Conservation (phyloP, 805 yeast species). For the Monosporozyma unispora region DNA sequence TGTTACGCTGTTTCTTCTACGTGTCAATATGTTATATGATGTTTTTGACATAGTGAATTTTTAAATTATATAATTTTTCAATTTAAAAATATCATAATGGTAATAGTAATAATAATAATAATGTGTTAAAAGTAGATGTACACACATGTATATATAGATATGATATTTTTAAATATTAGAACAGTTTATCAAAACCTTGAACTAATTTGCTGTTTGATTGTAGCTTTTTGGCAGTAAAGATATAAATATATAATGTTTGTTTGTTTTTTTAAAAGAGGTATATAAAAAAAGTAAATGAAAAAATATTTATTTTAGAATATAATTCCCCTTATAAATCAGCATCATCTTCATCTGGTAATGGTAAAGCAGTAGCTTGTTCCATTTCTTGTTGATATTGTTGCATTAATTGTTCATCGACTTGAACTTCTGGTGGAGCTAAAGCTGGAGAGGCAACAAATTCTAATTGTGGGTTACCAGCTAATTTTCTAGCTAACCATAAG, state of each 20-base stretch:
- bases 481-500: slow-evolving; percentile 99
- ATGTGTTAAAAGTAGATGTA: neutral
- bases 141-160: neutral
- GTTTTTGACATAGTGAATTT: neutral
- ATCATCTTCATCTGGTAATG: slow-evolving; percentile 99
- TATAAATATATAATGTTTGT: too few species aligned
- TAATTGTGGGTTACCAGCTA: slow-evolving; percentile 94
- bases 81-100: too few species aligned
- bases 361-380: slow-evolving; percentile 99
- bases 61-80: neutral
- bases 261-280: neutral
- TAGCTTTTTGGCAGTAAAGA: too few species aligned
- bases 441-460: slow-evolving; percentile 99
- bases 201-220: neutral
- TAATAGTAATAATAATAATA: too few species aligned
- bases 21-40: neutral
- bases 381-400: slow-evolving; percentile 98
- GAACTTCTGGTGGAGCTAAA: slow-evolving; percentile 98
- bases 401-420: slow-evolving; percentile 94
- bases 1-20: neutral
- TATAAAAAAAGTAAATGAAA: neutral
- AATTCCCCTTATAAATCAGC: slow-evolving; percentile 72
- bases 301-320: neutral
- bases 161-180: neutral
- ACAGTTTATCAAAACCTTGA: neutral